Evolutionary conservation across 345 rosid species (phyloP).

Genomic region (Ceriops decandra): DNA sequence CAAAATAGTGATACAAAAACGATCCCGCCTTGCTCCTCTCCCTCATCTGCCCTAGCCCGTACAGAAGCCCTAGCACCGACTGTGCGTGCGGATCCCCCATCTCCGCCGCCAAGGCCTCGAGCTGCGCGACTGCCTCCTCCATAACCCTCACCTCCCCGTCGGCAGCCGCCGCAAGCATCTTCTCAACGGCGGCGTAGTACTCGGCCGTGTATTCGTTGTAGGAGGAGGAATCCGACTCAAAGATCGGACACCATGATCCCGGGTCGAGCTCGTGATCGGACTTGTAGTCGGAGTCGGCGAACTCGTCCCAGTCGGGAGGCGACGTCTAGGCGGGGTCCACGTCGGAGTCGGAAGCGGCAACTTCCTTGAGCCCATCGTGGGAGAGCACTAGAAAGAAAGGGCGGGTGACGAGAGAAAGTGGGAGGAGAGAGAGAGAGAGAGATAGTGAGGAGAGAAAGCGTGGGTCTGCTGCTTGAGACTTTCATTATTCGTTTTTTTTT

Average conservation of each 20-base stretch:
- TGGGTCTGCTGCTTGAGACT: not conserved
- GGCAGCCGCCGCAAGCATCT: constrained; percentile 52
- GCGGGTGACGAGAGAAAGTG: constrained; percentile 45
- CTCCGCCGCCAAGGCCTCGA: constrained; percentile 46
- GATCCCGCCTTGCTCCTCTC: constrained; percentile 75
- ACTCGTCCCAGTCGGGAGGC: constrained; percentile 68
- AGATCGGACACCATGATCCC: constrained; percentile 87
- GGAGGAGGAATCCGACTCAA: constrained; percentile 57
- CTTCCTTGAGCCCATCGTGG: constrained; percentile 78
- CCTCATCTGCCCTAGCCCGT: constrained; percentile 64
- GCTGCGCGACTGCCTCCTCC: constrained; percentile 71
- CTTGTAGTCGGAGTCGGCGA: constrained; percentile 61
- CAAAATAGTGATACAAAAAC: constrained; percentile 71
- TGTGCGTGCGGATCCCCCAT: constrained; percentile 68
- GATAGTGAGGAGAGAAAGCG: constrained; percentile 27
- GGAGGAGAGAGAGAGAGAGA: constrained; percentile 19
- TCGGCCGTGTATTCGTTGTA: constrained; percentile 24
- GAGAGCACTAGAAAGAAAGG: constrained; percentile 70
- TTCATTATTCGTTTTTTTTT: not conserved
- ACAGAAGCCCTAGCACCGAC: constrained; percentile 64
- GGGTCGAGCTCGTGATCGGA: constrained; percentile 83
- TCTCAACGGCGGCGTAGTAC: constrained; percentile 53
- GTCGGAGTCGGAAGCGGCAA: constrained; percentile 29
- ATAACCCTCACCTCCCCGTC: constrained; percentile 48
- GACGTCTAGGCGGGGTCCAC: constrained; percentile 27